Base-by-base conservation (phyloP, 2,329 filamentous ascomycete genomes). In the Diaporthe vexans region DNA sequence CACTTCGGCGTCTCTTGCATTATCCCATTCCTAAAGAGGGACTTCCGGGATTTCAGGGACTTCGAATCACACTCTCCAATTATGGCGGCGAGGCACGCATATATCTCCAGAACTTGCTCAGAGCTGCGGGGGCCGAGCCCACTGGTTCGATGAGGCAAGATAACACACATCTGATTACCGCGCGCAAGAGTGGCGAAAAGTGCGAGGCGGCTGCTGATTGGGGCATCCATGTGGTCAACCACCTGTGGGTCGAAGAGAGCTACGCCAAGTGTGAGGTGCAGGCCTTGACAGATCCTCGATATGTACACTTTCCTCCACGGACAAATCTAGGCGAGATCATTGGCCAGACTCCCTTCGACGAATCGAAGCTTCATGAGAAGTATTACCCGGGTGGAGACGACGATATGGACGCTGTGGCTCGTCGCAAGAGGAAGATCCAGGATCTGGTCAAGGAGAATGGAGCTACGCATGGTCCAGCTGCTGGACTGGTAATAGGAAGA, bases 231-330 rank as follows among this genome's bases (percentile, higher is more conserved):
- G 93, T 98, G 79, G 87, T 98, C 79, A 99, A 98, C 82, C 97
- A 99, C 81, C 88, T 99, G 0, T 99, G 97, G 97, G 89, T 99
- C 59, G 97, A 99, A 83, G 97, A 99, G 81, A 97, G 95, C 83
- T 99, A 98, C 81, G 95, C 96, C 1, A 95, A 94, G 81, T 98
- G 95, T 85, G 89, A 94, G 80, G 86, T 93, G 74, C 93, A 94
- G 81, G 90, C 91, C 0, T 85, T 95, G 29, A 93, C 93, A 5
- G 90, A 94, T 69, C 87, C 89, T 11, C 92, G 93, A 76, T 99
- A 97, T 81, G 94, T 90, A 0, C 92, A 95, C 80, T 99, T 98
- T 78, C 97, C 97, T 21, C 89, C 90, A 15, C 90, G 95, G 73
- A 98, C 96, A 2, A 98, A 99, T 81, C 88, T 99, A 8, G 94